These are phyloP conservation scores for Schizonepeta tenuifolia DNA, from an alignment of 257 asterid species.

Conservation along the genomic window DNA sequence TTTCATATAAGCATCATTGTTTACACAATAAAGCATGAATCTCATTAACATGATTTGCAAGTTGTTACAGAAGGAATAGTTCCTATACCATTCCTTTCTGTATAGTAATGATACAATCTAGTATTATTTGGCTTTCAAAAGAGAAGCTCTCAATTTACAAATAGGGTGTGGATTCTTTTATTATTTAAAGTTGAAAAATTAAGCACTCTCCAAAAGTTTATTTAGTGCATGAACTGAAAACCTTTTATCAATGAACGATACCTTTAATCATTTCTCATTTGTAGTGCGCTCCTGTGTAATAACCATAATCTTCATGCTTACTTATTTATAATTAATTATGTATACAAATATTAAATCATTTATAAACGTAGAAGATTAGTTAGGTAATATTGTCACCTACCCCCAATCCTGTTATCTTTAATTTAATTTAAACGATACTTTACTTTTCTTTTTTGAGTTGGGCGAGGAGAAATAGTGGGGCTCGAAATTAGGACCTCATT, in stretches of 20 bases:
- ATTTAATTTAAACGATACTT: too few species aligned
- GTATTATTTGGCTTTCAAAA: too few species aligned
- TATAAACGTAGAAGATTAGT: neutral
- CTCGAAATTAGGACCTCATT: too few species aligned
- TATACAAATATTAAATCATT: neutral
- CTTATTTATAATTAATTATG: slow-evolving; percentile 4
- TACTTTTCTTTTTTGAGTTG: too few species aligned
- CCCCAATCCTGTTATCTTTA: slow-evolving; percentile 8
- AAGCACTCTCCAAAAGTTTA: slow-evolving; percentile 25
- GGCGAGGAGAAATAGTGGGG: too few species aligned
- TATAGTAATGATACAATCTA: too few species aligned
- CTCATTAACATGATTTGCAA: too few species aligned
- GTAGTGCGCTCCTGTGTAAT: slow-evolving; percentile 27
- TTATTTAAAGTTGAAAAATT: neutral
- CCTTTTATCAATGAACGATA: neutral
- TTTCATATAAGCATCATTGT: too few species aligned
- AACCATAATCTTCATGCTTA: neutral
- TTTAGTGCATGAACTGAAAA: neutral
- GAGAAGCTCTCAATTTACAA: too few species aligned
- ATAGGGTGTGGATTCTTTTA: neutral
- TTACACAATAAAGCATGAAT: too few species aligned
- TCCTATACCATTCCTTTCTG: too few species aligned
- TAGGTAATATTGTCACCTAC: slow-evolving; percentile 17
- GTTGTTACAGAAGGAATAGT: too few species aligned
- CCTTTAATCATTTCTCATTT: slow-evolving; percentile 5